phyloP scores from a whole-genome alignment of 192 early-diverging fungal genomes.

The Geranomyces variabilis region DNA sequence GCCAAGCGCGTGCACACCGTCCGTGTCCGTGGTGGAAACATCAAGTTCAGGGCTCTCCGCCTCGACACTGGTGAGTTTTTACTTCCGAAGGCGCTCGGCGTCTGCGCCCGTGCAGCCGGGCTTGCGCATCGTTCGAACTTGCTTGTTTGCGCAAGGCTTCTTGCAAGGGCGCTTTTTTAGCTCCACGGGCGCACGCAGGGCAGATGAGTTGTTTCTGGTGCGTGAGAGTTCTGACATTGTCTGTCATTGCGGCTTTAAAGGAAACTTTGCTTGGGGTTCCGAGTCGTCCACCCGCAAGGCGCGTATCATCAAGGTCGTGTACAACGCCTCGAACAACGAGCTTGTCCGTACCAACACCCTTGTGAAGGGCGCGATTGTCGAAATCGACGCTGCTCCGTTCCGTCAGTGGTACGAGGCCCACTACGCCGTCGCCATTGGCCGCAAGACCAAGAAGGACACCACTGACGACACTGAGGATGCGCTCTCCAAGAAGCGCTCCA shows the following conservation, averaged over 20 bases:
- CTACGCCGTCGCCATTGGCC: slow-evolving; percentile 89
- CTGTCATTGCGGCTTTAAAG: slow-evolving; percentile 48
- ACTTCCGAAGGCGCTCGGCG: background rate
- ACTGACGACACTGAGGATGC: slow-evolving; percentile 50
- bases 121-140: slow-evolving; percentile 10
- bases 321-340: slow-evolving; percentile 99
- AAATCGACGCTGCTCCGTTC: slow-evolving; percentile 99
- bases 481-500: slow-evolving; percentile 83
- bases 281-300: slow-evolving; percentile 94
- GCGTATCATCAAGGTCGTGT: slow-evolving; percentile 92
- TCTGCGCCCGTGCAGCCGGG: too few relatives aligned
- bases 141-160: slow-evolving; percentile 83
- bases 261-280: slow-evolving; percentile 98
- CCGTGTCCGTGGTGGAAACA: slow-evolving; percentile 98
- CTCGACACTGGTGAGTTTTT: slow-evolving; percentile 70
- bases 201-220: too few relatives aligned
- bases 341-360: slow-evolving; percentile 99
- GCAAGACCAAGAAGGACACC: slow-evolving; percentile 69
- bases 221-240: too few relatives aligned
- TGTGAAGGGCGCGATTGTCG: slow-evolving; percentile 93
- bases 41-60: slow-evolving; percentile 97
- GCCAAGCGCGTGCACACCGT: slow-evolving; percentile 95
- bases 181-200: background rate
- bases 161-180: slow-evolving; percentile 72
- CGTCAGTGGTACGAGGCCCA: slow-evolving; percentile 99